Percentiles rank a stretch among this genome's conserved stretches.
These are phyloP conservation scores for Trichosporon coremiiforme DNA, from an alignment of 1,284 basidiomycete species.

Conservation along the genomic window DNA sequence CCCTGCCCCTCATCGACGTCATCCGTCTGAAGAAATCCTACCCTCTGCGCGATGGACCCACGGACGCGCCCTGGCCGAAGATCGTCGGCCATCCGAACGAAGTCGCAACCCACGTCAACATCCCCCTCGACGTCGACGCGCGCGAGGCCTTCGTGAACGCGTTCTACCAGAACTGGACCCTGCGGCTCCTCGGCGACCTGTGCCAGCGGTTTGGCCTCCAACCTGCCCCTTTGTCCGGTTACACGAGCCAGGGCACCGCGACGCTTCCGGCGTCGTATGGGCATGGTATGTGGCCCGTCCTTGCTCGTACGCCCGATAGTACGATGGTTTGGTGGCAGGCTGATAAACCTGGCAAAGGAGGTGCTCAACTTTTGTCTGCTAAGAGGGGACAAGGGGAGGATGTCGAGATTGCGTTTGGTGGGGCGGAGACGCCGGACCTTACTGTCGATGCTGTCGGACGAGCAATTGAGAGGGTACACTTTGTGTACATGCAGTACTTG, in stretches of 20 bases:
- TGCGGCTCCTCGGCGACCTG: background rate
- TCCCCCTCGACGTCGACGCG: background rate
- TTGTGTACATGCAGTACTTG: background rate
- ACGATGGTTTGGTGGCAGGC: conserved; percentile 4
- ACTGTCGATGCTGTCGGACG: conserved; percentile 1
- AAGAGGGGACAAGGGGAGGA: background rate
- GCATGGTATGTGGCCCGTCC: conserved; percentile 5
- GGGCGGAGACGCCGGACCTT: background rate
- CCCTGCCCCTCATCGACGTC: background rate
- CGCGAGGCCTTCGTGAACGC: conserved; percentile 1
- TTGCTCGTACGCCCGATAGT: background rate
- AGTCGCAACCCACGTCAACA: background rate
- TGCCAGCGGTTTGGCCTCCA: background rate
- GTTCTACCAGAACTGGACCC: conserved; percentile 8
- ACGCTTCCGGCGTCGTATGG: background rate
- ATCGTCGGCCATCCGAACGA: background rate
- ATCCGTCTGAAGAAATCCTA: background rate
- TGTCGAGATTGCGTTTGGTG: background rate
- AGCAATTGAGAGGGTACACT: background rate
- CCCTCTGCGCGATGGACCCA: background rate
- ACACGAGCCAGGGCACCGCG: background rate
- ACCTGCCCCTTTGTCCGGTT: background rate
- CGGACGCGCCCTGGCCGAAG: background rate
- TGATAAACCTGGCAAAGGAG: conserved; percentile 1
- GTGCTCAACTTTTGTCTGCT: background rate